A percentile compares a stretch with the other conserved stretches of the same genome.
These are phyloP conservation scores for Collybia sordida DNA, from an alignment of 768 basidiomycete species.

Conservation along the genomic window DNA sequence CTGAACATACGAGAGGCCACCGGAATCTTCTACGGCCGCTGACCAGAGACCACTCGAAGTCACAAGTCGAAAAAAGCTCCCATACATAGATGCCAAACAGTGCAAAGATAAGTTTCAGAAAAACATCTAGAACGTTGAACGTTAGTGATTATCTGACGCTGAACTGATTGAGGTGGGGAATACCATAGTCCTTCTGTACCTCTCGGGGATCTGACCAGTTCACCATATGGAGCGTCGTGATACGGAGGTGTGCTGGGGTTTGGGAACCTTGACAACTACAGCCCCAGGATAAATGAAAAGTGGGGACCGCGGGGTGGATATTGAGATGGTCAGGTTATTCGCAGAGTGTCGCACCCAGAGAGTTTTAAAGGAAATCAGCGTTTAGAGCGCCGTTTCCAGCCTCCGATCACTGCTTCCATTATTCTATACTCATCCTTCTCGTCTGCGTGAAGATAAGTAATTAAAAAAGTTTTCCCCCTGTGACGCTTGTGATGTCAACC, in stretches of 20 bases:
- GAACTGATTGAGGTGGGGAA: constrained; percentile 3
- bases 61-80: constrained; percentile 62
- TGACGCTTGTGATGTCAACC: constrained; percentile 2
- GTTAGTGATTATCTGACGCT: neutral
- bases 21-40: constrained; percentile 56
- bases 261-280: too few relatives aligned
- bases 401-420: constrained; percentile 23
- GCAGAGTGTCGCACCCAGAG: neutral
- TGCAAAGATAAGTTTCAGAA: constrained; percentile 58
- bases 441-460: constrained; percentile 4
- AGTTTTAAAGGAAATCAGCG: constrained; percentile 13
- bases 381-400: constrained; percentile 6
- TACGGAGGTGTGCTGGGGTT: too few relatives aligned
- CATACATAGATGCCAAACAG: constrained; percentile 68
- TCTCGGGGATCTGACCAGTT: constrained; percentile 49
- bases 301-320: too few relatives aligned
- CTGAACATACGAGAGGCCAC: constrained; percentile 64
- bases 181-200: constrained; percentile 42
- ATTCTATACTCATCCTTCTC: constrained; percentile 13
- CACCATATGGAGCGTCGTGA: constrained; percentile 25
- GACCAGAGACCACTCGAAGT: constrained; percentile 69
- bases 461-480: constrained; percentile 5
- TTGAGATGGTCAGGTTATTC: too few relatives aligned
- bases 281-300: too few relatives aligned
- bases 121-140: constrained; percentile 40